Base-by-base conservation (phyloP, 139 green algal genomes). In the Chlorella sp. region DNA sequence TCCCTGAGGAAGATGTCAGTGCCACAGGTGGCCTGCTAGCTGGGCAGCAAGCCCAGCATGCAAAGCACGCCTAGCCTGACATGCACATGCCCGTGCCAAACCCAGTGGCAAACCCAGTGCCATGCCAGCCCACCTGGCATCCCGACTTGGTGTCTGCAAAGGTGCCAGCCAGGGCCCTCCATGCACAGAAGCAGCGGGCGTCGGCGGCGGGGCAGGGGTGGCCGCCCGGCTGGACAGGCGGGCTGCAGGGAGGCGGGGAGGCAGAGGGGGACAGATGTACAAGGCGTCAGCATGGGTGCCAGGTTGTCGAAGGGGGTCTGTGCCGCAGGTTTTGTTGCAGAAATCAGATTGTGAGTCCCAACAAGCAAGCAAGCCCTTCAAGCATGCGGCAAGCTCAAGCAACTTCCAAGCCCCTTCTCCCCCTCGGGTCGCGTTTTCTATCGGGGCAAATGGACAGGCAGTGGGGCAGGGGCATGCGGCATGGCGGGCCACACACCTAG, bases 101-200 rank as follows among this genome's bases (percentile, higher is more conserved):
- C 60, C 60, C 40, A 19, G 32, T 32, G 66, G 32, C 66, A 75
- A 40, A 39, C 24, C 76, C 9, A 57, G 36, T 12, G 16, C 26
- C 53, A 40, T 30, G 4, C n/a, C 53, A 7, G 16, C 84, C 21
- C 68, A 88, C 84, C 68, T 80, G 39, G 68, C 84, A 88, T 28
- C 71, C 42, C 22, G 7, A 30, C 30, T 88, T 88, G 3, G 48
- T 30, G 39, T 88, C 84, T 1, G 84, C 84, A 81, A 81, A 88
- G 26, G 37, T 48, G 66, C 84, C 84, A 0, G 3, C 30, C 30
- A 30, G 30, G 9, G 34, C 12, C 26, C 66, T 80, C 84, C 84
- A 88, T 21, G 18, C 15, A 68, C 84, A 88, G 68, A 88, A 88
- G 68, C 84, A 88, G 40, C 4, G 22, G 12, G 66, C 68, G 30